Conservation (phyloP, 805 yeast genomes). For the Saccharomyces mikatae region DNA sequence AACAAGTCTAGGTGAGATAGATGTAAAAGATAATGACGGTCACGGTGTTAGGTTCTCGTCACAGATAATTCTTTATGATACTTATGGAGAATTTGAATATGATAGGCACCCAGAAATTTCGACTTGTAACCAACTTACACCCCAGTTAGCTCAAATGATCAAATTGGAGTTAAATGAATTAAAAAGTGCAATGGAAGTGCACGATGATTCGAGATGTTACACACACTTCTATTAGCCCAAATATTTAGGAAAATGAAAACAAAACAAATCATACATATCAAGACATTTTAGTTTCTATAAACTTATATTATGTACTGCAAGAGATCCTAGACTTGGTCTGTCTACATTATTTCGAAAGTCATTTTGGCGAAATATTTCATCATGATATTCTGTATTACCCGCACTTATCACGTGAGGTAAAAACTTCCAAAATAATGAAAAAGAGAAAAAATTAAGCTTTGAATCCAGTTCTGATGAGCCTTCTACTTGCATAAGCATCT, state of each 20-base stretch:
- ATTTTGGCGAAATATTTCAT: neutral
- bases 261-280: neutral
- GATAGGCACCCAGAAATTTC: slow-evolving; percentile 91
- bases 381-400: neutral
- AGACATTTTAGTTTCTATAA: neutral
- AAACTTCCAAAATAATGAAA: neutral
- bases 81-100: slow-evolving; percentile 74
- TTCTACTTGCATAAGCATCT: neutral
- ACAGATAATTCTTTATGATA: slow-evolving; percentile 74
- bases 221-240: slow-evolving; percentile 66
- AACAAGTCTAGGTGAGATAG: neutral
- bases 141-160: slow-evolving; percentile 75
- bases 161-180: slow-evolving; percentile 75
- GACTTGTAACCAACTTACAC: slow-evolving; percentile 86
- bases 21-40: neutral
- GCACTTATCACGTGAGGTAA: neutral
- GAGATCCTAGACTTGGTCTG: neutral
- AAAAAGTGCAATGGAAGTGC: slow-evolving; percentile 77
- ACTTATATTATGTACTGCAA: neutral
- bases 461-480: neutral
- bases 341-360: neutral
- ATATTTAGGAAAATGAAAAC: neutral
- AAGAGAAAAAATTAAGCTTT: neutral
- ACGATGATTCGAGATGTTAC: slow-evolving; percentile 65
- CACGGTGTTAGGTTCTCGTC: slow-evolving; percentile 60